These are phyloP conservation scores for Cicer bijugum DNA, from an alignment of 306 rosid species.

Conservation along the genomic window DNA sequence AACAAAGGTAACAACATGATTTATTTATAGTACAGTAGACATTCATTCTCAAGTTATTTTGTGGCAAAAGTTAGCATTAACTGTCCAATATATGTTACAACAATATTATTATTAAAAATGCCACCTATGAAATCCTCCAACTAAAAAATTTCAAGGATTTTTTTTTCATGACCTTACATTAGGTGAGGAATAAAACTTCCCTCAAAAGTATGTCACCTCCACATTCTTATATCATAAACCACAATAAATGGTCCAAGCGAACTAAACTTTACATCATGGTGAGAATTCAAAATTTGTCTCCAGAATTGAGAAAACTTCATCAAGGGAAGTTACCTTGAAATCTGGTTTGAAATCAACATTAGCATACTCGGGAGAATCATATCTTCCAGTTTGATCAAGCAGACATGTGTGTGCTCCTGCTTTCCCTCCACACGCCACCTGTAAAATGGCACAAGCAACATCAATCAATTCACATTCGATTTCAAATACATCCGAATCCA, in stretches of 20 bases:
- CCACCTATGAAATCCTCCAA: conserved; percentile 27
- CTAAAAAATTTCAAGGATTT: conserved; percentile 3
- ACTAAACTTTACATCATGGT: conserved; percentile 53
- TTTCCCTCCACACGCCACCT: conserved; percentile 83
- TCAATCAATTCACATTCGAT: conserved; percentile 27
- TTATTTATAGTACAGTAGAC: conserved; percentile 3
- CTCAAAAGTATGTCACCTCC: conserved; percentile 17
- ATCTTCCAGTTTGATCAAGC: conserved; percentile 83
- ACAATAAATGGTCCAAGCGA: conserved; percentile 6
- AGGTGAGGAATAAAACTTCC: conserved; percentile 36
- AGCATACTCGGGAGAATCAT: conserved; percentile 60
- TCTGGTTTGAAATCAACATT: conserved; percentile 64
- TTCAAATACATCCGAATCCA: conserved; percentile 10
- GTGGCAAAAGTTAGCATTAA: conserved; percentile 17
- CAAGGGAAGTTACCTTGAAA: conserved; percentile 82
- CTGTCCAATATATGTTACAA: conserved; percentile 29
- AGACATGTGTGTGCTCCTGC: conserved; percentile 92
- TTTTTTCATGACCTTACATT: conserved; percentile 29
- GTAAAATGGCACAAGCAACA: conserved; percentile 36
- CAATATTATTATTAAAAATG: conserved; percentile 5
- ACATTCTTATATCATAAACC: conserved; percentile 34
- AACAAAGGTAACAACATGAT: background rate
- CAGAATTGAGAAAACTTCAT: conserved; percentile 62
- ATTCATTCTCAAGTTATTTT: conserved; percentile 13
- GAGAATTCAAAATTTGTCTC: conserved; percentile 69